Conservation (phyloP, 192 early-diverging fungal species). For the Gonapodya prolifera region DNA sequence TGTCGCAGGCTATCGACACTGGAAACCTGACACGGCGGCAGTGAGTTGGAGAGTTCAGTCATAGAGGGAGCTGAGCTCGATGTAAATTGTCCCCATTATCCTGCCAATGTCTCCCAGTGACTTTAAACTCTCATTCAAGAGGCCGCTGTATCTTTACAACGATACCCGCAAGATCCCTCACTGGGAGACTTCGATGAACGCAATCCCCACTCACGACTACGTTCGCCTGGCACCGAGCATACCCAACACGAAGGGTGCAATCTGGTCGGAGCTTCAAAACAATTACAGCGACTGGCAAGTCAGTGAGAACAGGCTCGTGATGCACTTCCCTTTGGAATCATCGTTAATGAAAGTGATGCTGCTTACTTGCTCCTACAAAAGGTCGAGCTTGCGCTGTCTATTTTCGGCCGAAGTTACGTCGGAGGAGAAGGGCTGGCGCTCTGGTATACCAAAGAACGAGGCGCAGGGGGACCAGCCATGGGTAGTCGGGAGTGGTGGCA, state of each 20-base stretch:
- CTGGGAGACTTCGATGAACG: slow-evolving; percentile 27
- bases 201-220: slow-evolving; percentile 23
- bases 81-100: no score
- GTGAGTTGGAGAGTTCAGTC: no score
- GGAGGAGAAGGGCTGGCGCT: slow-evolving; percentile 69
- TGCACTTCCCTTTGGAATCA: no score
- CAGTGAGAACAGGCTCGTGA: no score
- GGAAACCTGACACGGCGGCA: no score
- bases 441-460: slow-evolving; percentile 61
- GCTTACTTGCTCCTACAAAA: no score
- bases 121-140: slow-evolving; percentile 49
- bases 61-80: no score
- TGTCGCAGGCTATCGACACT: no score
- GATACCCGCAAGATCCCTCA: slow-evolving; percentile 26
- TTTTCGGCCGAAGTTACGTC: slow-evolving; percentile 36
- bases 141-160: slow-evolving; percentile 32
- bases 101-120: no score
- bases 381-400: slow-evolving; percentile 47
- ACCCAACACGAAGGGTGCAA: slow-evolving; percentile 31
- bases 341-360: no score
- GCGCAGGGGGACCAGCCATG: background rate
- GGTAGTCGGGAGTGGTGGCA: background rate
- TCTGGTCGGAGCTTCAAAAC: slow-evolving; percentile 51
- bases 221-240: slow-evolving; percentile 50
- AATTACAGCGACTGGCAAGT: slow-evolving; percentile 58